Evolutionary conservation across 73 alveolate genomes (phyloP).

Genomic region (Paramecium caudatum): DNA sequence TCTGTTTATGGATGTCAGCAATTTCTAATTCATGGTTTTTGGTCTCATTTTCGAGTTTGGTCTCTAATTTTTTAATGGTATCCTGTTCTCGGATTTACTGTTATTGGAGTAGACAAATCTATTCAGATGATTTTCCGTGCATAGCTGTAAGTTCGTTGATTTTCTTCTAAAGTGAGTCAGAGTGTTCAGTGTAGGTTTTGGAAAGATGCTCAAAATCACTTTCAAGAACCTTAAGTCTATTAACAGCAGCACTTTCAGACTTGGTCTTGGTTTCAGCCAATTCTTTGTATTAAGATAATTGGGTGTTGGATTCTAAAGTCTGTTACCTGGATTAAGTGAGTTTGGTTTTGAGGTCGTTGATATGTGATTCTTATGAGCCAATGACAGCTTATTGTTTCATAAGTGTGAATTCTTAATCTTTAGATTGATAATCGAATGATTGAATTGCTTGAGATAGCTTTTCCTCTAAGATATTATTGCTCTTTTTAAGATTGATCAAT

Average conservation of each 20-base stretch:
- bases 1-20: conserved; percentile 15
- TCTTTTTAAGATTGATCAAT: conserved; percentile 13
- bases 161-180: not conserved
- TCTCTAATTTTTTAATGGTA: conserved; percentile 19
- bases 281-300: not conserved
- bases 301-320: not conserved
- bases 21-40: not conserved
- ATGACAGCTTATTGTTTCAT: conserved; percentile 31
- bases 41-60: not conserved
- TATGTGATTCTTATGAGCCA: not conserved
- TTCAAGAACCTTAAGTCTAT: not conserved
- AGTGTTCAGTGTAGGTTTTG: not conserved
- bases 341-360: not conserved
- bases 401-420: conserved; percentile 61
- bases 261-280: not conserved
- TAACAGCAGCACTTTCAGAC: not conserved
- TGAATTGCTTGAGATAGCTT: conserved; percentile 37
- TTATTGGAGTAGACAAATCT: conserved; percentile 7
- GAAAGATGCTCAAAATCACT: conserved; percentile 50
- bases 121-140: conserved; percentile 19
- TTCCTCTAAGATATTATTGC: conserved; percentile 23
- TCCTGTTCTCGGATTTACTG: not conserved
- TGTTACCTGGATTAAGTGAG: not conserved
- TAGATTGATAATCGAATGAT: conserved; percentile 34
- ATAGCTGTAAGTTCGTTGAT: not conserved